These are phyloP conservation scores for Beta macrorhiza DNA, from an alignment of 179 eudicot genomes.

Conservation along the genomic window DNA sequence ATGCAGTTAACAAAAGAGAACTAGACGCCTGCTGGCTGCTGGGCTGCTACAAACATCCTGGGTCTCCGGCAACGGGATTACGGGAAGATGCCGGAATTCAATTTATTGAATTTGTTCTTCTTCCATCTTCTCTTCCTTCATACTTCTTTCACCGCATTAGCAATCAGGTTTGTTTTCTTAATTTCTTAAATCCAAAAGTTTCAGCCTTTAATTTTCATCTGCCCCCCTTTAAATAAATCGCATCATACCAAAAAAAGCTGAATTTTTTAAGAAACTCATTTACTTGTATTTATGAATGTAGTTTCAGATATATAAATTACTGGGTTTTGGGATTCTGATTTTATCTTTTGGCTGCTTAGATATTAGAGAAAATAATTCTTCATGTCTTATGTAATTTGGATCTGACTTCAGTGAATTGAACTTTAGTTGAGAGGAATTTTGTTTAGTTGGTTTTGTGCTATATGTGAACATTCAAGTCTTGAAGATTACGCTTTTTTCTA, in stretches of 20 bases:
- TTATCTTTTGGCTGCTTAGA: neutral
- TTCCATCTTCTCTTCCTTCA: conserved; percentile 26
- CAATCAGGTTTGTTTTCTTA: conserved; percentile 41
- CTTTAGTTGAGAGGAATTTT: neutral
- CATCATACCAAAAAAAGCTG: neutral
- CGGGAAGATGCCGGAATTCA: conserved; percentile 15
- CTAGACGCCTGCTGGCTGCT: neutral
- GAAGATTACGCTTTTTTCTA: neutral
- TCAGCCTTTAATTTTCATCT: neutral
- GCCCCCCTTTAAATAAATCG: neutral
- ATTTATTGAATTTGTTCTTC: conserved; percentile 13
- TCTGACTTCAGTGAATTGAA: neutral
- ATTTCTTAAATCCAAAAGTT: neutral
- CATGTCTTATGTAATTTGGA: neutral
- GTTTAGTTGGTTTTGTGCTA: neutral
- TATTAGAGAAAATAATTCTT: neutral
- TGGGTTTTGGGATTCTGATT: neutral
- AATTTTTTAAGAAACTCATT: neutral
- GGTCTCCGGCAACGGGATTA: conserved; percentile 17
- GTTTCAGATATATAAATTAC: neutral
- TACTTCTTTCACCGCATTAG: conserved; percentile 25
- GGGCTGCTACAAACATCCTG: neutral
- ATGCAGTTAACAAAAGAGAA: too few species aligned
- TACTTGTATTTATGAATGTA: neutral
- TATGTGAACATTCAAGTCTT: neutral